Conservation (phyloP, 371 early-diverging fungal genomes). For the Circinella minor region DNA sequence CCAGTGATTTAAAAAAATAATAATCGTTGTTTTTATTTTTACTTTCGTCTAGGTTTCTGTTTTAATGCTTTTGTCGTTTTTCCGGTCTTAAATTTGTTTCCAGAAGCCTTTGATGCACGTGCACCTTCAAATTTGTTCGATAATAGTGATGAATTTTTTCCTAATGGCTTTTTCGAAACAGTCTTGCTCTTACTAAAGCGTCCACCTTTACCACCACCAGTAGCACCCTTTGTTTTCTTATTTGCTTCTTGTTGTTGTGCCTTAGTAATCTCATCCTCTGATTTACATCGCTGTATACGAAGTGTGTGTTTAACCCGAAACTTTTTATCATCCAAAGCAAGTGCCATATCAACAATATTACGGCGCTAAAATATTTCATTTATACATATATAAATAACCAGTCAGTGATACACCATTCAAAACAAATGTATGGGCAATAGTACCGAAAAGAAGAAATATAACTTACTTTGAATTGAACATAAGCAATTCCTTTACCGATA, state of each 20-base stretch:
- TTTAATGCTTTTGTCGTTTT: neutral
- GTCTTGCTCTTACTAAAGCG: too few relatives aligned
- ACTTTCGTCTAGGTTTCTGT: neutral
- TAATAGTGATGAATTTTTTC: neutral
- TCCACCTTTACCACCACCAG: too few relatives aligned
- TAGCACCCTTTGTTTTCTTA: too few relatives aligned
- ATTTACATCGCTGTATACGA: constrained; percentile 67
- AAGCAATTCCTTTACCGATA: constrained; percentile 95
- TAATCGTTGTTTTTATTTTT: neutral
- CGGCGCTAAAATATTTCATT: constrained; percentile 43
- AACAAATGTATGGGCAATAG: too few relatives aligned
- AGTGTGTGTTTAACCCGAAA: constrained; percentile 62
- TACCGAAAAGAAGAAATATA: constrained; percentile 2
- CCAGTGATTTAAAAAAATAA: too few relatives aligned
- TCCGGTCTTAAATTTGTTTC: constrained; percentile 12
- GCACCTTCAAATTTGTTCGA: constrained; percentile 54
- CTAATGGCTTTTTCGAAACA: constrained; percentile 33
- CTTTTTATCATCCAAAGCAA: constrained; percentile 78
- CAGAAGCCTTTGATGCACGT: constrained; percentile 54
- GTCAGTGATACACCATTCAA: too few relatives aligned
- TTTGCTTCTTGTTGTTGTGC: too few relatives aligned
- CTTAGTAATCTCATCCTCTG: constrained; percentile 5
- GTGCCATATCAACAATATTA: constrained; percentile 75
- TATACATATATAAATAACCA: neutral
- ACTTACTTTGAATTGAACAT: constrained; percentile 70